phyloP scores from a whole-genome alignment of 2,329 filamentous ascomycete species.

The Sarocladiaceae sp. region DNA sequence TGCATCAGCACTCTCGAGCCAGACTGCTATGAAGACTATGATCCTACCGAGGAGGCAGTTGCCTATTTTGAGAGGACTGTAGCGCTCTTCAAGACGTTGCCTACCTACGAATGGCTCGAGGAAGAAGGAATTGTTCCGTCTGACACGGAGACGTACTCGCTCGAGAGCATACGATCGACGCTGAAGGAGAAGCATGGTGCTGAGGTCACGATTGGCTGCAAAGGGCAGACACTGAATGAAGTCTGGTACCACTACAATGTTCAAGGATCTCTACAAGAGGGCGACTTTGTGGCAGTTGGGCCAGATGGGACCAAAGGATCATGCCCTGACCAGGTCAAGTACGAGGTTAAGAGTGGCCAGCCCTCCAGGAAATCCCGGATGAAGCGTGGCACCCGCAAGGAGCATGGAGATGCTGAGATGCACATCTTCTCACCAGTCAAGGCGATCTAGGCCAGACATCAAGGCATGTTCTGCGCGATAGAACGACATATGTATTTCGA shows the following conservation, averaged over 20 bases:
- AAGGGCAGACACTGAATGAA: slow-evolving; percentile 41
- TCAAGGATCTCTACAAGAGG: slow-evolving; percentile 53
- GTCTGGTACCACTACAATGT: slow-evolving; percentile 63
- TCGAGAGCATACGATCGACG: slow-evolving; percentile 53
- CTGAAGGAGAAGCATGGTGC: slow-evolving; percentile 50
- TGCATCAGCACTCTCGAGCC: slow-evolving; percentile 68
- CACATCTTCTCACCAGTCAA: not conserved
- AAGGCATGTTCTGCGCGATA: too few species aligned
- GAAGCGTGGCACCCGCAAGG: not conserved
- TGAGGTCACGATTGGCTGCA: slow-evolving; percentile 55
- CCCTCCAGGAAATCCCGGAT: not conserved
- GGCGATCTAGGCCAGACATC: too few species aligned
- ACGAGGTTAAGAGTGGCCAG: slow-evolving; percentile 32
- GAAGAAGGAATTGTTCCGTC: slow-evolving; percentile 57
- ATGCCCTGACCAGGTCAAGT: slow-evolving; percentile 64
- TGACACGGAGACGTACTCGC: slow-evolving; percentile 52
- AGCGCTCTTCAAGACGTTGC: slow-evolving; percentile 60
- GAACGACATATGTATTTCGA: too few species aligned
- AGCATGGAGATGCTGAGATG: not conserved
- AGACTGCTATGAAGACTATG: slow-evolving; percentile 59
- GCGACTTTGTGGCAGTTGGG: slow-evolving; percentile 53
- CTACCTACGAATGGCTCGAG: slow-evolving; percentile 59
- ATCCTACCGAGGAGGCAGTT: slow-evolving; percentile 57
- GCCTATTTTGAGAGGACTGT: slow-evolving; percentile 67
- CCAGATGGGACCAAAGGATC: slow-evolving; percentile 54